Evolutionary conservation across 2,329 filamentous ascomycete species (phyloP).

Genomic region (Periconia digitata): DNA sequence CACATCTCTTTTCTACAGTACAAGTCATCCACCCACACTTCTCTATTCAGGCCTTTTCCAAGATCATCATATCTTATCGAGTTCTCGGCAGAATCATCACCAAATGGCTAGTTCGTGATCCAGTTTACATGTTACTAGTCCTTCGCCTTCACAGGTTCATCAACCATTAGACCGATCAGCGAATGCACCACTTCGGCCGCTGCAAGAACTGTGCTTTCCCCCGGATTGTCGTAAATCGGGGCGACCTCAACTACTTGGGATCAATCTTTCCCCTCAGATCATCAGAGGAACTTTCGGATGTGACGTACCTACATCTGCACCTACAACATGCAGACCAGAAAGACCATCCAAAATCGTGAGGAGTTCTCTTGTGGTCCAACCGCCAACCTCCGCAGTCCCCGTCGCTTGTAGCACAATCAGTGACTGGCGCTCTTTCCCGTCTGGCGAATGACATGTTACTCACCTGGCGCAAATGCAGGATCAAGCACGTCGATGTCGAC

Average conservation of each 20-base stretch:
- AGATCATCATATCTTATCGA: background rate
- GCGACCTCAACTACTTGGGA: constrained; percentile 57
- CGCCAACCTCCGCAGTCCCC: constrained; percentile 63
- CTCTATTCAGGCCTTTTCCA: background rate
- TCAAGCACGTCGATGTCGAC: constrained; percentile 62
- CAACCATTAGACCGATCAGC: constrained; percentile 52
- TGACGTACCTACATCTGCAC: constrained; percentile 59
- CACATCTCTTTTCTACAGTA: background rate
- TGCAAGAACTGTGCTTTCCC: constrained; percentile 59
- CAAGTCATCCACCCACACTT: no score
- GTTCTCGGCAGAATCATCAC: background rate
- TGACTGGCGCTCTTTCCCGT: background rate
- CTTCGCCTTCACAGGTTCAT: constrained; percentile 36
- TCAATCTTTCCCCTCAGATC: constrained; percentile 7
- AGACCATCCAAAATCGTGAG: constrained; percentile 61
- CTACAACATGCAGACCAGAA: constrained; percentile 59
- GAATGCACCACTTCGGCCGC: constrained; percentile 58
- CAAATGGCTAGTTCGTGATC: no score
- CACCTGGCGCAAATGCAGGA: constrained; percentile 57
- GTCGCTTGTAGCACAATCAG: constrained; percentile 44
- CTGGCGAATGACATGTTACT: constrained; percentile 13
- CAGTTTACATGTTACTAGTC: background rate
- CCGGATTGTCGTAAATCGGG: constrained; percentile 63
- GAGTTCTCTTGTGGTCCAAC: constrained; percentile 63
- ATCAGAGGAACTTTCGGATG: no score